These are phyloP conservation scores for Fusarium hainanense DNA, from an alignment of 2,329 filamentous ascomycete species.

Conservation along the genomic window DNA sequence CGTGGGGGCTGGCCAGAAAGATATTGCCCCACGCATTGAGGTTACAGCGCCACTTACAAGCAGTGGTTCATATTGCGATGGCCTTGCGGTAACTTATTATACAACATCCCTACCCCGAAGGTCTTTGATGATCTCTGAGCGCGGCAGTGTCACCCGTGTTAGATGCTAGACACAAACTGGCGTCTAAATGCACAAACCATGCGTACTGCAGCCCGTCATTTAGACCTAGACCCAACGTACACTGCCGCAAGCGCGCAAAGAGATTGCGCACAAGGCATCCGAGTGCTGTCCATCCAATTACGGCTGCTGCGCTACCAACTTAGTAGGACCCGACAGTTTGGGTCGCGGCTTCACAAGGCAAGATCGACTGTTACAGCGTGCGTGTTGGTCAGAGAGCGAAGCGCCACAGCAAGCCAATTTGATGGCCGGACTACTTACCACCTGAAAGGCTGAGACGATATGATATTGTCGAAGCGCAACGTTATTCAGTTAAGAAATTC, in stretches of 20 bases:
- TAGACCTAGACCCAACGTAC: not conserved
- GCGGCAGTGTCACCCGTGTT: slow-evolving; percentile 1
- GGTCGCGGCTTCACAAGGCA: slow-evolving; percentile 38
- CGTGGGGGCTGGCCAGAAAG: slow-evolving; percentile 27
- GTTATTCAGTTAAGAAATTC: not conserved
- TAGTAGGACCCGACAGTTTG: slow-evolving; percentile 41
- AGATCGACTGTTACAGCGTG: slow-evolving; percentile 41
- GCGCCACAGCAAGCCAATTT: slow-evolving; percentile 39
- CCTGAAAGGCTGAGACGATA: not conserved
- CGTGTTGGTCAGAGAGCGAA: slow-evolving; percentile 34
- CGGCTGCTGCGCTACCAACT: slow-evolving; percentile 15
- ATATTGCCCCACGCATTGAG: slow-evolving; percentile 19
- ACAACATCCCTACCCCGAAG: not conserved
- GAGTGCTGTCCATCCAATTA: slow-evolving; percentile 35
- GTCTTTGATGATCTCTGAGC: not conserved
- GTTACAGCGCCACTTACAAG: slow-evolving; percentile 1
- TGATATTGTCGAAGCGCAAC: not conserved
- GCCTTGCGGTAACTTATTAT: not conserved
- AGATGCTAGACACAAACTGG: not conserved
- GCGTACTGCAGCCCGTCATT: slow-evolving; percentile 14
- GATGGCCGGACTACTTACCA: slow-evolving; percentile 19
- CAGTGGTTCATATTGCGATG: not conserved
- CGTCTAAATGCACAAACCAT: slow-evolving; percentile 19
- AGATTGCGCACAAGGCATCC: slow-evolving; percentile 26
- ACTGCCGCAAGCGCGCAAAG: slow-evolving; percentile 15